Evolutionary conservation across 441 rosid species (phyloP), one percentile per base, ranked within the genome.

Genomic region (Codiaeum variegatum): DNA sequence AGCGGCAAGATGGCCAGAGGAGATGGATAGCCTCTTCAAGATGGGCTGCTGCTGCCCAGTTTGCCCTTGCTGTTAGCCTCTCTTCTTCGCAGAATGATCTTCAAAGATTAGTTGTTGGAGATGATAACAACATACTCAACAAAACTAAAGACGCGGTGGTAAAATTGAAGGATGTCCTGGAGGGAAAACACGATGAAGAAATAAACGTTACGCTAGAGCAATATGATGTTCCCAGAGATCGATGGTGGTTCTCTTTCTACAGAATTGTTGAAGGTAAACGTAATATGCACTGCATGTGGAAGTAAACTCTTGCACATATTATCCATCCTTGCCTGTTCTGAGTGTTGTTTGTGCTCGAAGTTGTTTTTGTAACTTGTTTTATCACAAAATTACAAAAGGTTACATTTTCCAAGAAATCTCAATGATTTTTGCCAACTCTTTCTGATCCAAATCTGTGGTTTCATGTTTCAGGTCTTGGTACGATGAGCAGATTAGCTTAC

Each of bases 231-330:
- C 74, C 97, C 8, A 79, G 77, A 56, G 95, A 90, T 42, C 81
- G 94, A 77, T 93, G 98, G 98, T 89, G 97, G 97, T 88, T 97
- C 9, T 77, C 99, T 55, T 91, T 95, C 58, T 88, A 89, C 90
- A 86, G 76, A 80, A 84, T 93, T 85, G 79, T 95, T 46, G 94
- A 95, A 93, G 99, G 99, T 92, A 85, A 55, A n/a, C 32, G 47
- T 19, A 34, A 18, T 34, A 7, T 46, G 29, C 51, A 31, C 7
- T 52, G 13, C 26, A 18, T 44, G 28, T 66, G 12, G 47, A 13
- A 18, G 16, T 16, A 28, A 31, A 13, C 6, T 26, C 13, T 0
- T 28, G 7, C n/a, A 58, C 28, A 58, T 58, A 10, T 12, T 13
- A 26, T 58, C 28, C 60, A 55, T 55, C 13, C 29, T 55, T 55